These are phyloP conservation scores for Fusarium liriodendri DNA, from an alignment of 2,329 filamentous ascomycete genomes.

Conservation along the genomic window DNA sequence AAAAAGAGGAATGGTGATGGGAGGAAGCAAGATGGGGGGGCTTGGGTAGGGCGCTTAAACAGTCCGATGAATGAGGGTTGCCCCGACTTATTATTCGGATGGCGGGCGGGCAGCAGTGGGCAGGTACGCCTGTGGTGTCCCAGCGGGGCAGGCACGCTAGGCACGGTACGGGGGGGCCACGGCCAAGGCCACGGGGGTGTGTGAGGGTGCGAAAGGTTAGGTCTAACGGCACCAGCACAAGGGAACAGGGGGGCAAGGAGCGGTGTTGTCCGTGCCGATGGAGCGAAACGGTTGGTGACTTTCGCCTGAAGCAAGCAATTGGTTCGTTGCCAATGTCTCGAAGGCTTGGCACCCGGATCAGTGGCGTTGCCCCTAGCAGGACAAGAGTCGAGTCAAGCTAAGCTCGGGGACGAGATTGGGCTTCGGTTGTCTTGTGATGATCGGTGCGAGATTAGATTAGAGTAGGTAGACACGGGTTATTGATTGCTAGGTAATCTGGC, in stretches of 20 bases:
- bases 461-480: conserved; percentile 8
- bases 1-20: conserved; percentile 30
- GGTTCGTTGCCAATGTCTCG: conserved; percentile 28
- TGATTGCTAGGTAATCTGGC: background rate
- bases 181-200: conserved; percentile 18
- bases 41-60: conserved; percentile 40
- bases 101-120: conserved; percentile 32
- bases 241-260: conserved; percentile 19
- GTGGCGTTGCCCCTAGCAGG: conserved; percentile 34
- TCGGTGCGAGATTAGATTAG: conserved; percentile 14
- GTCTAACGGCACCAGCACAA: conserved; percentile 11
- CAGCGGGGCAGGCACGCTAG: conserved; percentile 36
- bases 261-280: conserved; percentile 34
- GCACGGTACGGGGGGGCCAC: conserved; percentile 38
- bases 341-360: conserved; percentile 36
- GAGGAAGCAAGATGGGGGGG: conserved; percentile 37
- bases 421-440: conserved; percentile 26
- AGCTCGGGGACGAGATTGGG: conserved; percentile 15
- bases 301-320: conserved; percentile 40
- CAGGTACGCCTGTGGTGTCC: conserved; percentile 24
- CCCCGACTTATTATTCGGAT: conserved; percentile 44
- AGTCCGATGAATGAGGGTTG: conserved; percentile 36
- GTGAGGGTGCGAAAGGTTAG: background rate
- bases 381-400: conserved; percentile 23
- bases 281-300: conserved; percentile 28